These are phyloP conservation scores for Mortierella sp. DNA, from an alignment of 371 early-diverging fungal species.

Conservation along the genomic window DNA sequence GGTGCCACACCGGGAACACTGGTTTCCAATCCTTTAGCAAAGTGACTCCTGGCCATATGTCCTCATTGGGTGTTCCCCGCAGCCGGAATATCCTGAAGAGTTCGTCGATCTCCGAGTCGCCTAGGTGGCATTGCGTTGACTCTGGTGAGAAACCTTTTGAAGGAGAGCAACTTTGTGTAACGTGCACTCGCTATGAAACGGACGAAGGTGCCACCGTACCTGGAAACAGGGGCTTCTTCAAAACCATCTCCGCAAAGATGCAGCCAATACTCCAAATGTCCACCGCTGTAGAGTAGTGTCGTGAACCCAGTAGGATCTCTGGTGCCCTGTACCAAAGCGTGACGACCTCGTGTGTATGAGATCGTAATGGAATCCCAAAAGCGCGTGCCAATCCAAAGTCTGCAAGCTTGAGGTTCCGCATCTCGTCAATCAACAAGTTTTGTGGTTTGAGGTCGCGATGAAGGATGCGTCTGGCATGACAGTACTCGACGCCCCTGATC, in stretches of 20 bases:
- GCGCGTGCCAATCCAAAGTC: slow-evolving; percentile 96
- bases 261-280: slow-evolving; percentile 99
- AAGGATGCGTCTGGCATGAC: slow-evolving; percentile 89
- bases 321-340: slow-evolving; percentile 99
- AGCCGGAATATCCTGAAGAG: slow-evolving; percentile 92
- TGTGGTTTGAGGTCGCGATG: slow-evolving; percentile 96
- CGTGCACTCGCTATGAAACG: no score
- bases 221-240: slow-evolving; percentile 89
- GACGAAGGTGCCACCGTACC: slow-evolving; percentile 53
- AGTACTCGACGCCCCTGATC: slow-evolving; percentile 83
- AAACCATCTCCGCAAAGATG: slow-evolving; percentile 97
- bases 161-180: no score
- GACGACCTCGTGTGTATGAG: slow-evolving; percentile 97
- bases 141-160: no score
- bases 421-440: slow-evolving; percentile 92
- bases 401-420: slow-evolving; percentile 89
- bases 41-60: slow-evolving; percentile 90
- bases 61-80: slow-evolving; percentile 95
- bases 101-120: slow-evolving; percentile 98
- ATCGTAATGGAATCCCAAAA: slow-evolving; percentile 88
- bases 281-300: slow-evolving; percentile 90
- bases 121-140: no score
- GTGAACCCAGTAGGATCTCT: slow-evolving; percentile 93
- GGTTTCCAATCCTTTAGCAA: slow-evolving; percentile 85
- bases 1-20: slow-evolving; percentile 77